Conservation (phyloP, 129 eudicot genomes). For the Kitagawia praeruptora region DNA sequence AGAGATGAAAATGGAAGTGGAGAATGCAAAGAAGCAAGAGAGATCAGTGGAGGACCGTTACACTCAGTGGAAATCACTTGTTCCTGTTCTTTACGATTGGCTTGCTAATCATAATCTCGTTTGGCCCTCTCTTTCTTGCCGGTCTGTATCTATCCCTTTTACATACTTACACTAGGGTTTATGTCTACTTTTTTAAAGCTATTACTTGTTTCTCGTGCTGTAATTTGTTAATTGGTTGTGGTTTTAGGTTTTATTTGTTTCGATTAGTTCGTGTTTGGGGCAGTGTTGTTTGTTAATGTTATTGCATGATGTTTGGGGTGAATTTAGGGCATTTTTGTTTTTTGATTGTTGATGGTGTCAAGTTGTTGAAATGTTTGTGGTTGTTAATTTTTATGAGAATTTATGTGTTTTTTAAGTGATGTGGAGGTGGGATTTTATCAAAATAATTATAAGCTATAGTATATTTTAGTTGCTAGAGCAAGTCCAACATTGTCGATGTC, state of each 20-base stretch:
- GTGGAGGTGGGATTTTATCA: too few species aligned
- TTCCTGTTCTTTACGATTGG: conserved; percentile 95
- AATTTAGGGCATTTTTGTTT: not conserved
- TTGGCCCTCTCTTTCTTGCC: conserved; percentile 92
- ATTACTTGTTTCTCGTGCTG: not conserved
- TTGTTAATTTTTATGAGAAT: too few species aligned
- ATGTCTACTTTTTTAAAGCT: not conserved
- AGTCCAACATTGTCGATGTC: too few species aligned
- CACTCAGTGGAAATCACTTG: conserved; percentile 74
- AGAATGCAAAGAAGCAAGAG: conserved; percentile 27
- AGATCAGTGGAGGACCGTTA: conserved; percentile 64
- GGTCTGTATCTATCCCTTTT: conserved; percentile 25
- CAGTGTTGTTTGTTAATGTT: too few species aligned
- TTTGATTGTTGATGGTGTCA: too few species aligned
- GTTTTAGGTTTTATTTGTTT: not conserved
- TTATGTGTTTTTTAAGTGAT: too few species aligned
- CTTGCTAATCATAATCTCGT: conserved; percentile 83
- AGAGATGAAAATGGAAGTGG: not conserved
- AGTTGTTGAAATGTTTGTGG: too few species aligned
- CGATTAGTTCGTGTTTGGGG: not conserved
- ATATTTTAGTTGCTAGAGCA: too few species aligned
- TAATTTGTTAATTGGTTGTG: not conserved
- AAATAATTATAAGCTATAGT: too few species aligned
- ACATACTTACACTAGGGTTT: conserved; percentile 17
- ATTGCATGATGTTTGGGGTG: not conserved